These are phyloP conservation scores for Cucumis melo DNA, from an alignment of 306 rosid genomes.

Conservation along the genomic window DNA sequence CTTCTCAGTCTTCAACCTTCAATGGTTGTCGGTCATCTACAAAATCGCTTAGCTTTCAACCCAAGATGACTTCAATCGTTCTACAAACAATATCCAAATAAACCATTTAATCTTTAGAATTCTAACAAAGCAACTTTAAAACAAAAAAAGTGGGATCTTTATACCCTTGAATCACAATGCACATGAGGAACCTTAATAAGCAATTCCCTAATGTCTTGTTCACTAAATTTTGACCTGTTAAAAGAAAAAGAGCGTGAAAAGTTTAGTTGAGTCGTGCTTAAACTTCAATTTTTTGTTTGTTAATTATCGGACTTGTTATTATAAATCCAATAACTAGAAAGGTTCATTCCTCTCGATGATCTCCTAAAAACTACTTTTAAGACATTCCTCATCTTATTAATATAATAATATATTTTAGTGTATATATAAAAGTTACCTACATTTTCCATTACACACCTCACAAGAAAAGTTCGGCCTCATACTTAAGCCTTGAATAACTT, in stretches of 20 bases:
- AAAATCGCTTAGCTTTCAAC: no score
- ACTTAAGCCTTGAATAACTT: not conserved
- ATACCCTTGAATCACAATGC: no score
- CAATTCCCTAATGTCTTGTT: no score
- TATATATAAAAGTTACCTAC: not conserved
- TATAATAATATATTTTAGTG: not conserved
- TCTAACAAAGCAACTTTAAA: no score
- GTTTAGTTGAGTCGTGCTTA: not conserved
- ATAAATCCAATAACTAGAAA: not conserved
- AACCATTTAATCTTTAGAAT: no score
- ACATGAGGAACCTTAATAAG: no score
- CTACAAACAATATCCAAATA: no score
- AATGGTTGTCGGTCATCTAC: no score
- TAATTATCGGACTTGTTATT: no score
- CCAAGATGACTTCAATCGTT: no score
- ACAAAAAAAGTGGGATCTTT: no score
- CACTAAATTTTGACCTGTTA: constrained; percentile 55
- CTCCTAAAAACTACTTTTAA: not conserved
- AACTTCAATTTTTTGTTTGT: not conserved
- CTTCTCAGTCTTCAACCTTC: no score
- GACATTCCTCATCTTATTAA: not conserved
- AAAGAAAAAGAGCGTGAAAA: not conserved
- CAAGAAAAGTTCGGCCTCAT: not conserved
- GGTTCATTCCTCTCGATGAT: not conserved
- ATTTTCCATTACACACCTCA: not conserved